Evolutionary conservation across 2,329 filamentous ascomycete genomes (phyloP).

Genomic region (Fonsecaea pedrosoi): DNA sequence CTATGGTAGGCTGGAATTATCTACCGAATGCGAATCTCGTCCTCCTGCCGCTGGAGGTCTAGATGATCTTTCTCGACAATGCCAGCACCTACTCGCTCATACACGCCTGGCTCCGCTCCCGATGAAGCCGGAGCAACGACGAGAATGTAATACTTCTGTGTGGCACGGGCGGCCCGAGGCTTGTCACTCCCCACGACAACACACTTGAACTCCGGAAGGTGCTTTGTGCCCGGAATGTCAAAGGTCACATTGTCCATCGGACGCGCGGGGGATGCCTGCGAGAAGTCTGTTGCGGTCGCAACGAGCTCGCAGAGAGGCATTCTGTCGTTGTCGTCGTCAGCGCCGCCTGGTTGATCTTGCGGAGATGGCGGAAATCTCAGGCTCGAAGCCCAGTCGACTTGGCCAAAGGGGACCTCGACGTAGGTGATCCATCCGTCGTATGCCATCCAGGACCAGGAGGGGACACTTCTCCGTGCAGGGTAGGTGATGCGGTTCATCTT

Average conservation of each 20-base stretch:
- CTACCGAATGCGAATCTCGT: not conserved
- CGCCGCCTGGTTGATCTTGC: not conserved
- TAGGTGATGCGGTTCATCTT: not conserved
- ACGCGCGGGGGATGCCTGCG: not conserved
- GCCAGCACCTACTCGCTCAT: not conserved
- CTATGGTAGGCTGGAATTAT: not conserved
- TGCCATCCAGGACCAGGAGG: conserved; percentile 9
- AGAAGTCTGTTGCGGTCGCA: not conserved
- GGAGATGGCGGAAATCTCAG: not conserved
- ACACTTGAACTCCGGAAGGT: not conserved
- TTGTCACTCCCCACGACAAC: not conserved
- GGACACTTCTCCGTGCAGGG: not conserved
- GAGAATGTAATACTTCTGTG: conserved; percentile 3
- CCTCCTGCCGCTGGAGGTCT: not conserved
- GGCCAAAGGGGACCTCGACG: not conserved
- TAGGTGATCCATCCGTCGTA: conserved; percentile 3
- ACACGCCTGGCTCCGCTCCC: not conserved
- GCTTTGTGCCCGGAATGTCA: not conserved
- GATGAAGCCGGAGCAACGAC: not conserved
- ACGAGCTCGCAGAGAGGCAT: not conserved
- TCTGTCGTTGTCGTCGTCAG: not conserved
- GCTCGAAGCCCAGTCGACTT: not conserved
- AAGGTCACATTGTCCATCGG: not conserved
- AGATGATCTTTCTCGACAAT: not conserved
- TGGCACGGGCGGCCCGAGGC: not conserved